Evolutionary conservation across 345 rosid genomes (phyloP).

Genomic region (Sapria himalayana): DNA sequence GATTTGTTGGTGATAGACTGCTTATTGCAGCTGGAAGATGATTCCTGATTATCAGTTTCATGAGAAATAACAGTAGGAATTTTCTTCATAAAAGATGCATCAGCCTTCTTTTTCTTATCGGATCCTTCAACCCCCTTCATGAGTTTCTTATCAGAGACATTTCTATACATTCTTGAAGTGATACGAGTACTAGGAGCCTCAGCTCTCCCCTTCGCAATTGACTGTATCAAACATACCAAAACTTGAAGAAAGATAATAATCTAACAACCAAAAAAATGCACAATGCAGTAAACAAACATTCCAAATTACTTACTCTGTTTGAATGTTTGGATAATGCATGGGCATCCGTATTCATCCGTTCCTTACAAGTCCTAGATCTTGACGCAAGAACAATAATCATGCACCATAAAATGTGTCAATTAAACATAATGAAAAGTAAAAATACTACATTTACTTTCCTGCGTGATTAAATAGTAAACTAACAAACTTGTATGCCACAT

Average conservation of each 20-base stretch:
- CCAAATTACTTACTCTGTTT: slow-evolving; percentile 22
- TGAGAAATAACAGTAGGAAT: slow-evolving; percentile 13
- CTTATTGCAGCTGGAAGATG: slow-evolving; percentile 13
- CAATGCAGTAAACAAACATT: not conserved
- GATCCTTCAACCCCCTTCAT: no score
- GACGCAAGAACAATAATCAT: no score
- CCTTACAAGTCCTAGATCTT: slow-evolving; percentile 30
- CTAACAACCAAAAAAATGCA: not conserved
- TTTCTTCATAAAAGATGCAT: slow-evolving; percentile 13
- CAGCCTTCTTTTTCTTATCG: slow-evolving; percentile 12
- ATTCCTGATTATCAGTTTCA: slow-evolving; percentile 17
- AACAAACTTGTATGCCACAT: no score
- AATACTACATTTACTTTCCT: not conserved
- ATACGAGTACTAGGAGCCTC: slow-evolving; percentile 16
- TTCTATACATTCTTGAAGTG: slow-evolving; percentile 18
- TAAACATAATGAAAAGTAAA: slow-evolving; percentile 5
- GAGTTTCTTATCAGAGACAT: slow-evolving; percentile 12
- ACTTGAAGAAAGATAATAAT: not conserved
- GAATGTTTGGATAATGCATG: slow-evolving; percentile 17
- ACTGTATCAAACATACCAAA: slow-evolving; percentile 15
- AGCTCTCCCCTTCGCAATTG: slow-evolving; percentile 11
- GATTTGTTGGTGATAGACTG: slow-evolving; percentile 19
- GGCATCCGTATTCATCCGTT: slow-evolving; percentile 11
- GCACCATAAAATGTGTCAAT: slow-evolving; percentile 7
- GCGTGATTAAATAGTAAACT: no score